A percentile compares a stretch with the other conserved stretches of the same genome.
These are phyloP conservation scores for Beauveria bassiana DNA, from an alignment of 2,329 filamentous ascomycete species.

Conservation along the genomic window DNA sequence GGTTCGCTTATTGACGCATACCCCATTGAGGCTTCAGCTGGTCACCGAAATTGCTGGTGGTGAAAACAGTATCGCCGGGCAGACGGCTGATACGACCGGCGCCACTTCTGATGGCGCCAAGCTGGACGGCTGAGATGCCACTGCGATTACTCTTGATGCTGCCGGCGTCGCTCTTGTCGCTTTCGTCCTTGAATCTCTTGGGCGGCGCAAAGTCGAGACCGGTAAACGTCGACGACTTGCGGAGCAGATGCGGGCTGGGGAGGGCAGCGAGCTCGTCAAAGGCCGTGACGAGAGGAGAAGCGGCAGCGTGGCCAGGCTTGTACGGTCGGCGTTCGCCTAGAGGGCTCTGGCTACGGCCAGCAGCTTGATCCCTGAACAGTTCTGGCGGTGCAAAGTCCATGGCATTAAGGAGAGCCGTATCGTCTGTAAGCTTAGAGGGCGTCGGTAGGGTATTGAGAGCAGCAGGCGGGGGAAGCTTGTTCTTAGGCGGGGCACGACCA, in stretches of 20 bases:
- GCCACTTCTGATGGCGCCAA: slow-evolving; percentile 67
- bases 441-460: slow-evolving; percentile 73
- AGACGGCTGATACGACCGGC: slow-evolving; percentile 82
- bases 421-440: slow-evolving; percentile 75
- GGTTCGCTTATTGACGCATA: slow-evolving; percentile 36
- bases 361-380: slow-evolving; percentile 56
- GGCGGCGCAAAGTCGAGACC: slow-evolving; percentile 74
- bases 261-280: slow-evolving; percentile 82
- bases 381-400: slow-evolving; percentile 83
- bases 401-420: slow-evolving; percentile 57
- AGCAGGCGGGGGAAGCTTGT: slow-evolving; percentile 58
- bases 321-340: slow-evolving; percentile 62
- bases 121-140: slow-evolving; percentile 65
- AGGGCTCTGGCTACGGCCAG: slow-evolving; percentile 60
- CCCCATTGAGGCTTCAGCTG: slow-evolving; percentile 53
- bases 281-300: slow-evolving; percentile 71
- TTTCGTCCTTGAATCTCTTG: slow-evolving; percentile 59
- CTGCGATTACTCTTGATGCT: slow-evolving; percentile 58
- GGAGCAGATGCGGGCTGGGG: slow-evolving; percentile 75
- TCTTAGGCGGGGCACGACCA: slow-evolving; percentile 33
- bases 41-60: slow-evolving; percentile 56
- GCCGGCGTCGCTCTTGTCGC: slow-evolving; percentile 56
- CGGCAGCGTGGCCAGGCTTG: slow-evolving; percentile 61
- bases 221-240: slow-evolving; percentile 73
- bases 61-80: slow-evolving; percentile 74